These are phyloP conservation scores for Malassezia cuniculi DNA, from an alignment of 1,284 basidiomycete species.

Conservation along the genomic window DNA sequence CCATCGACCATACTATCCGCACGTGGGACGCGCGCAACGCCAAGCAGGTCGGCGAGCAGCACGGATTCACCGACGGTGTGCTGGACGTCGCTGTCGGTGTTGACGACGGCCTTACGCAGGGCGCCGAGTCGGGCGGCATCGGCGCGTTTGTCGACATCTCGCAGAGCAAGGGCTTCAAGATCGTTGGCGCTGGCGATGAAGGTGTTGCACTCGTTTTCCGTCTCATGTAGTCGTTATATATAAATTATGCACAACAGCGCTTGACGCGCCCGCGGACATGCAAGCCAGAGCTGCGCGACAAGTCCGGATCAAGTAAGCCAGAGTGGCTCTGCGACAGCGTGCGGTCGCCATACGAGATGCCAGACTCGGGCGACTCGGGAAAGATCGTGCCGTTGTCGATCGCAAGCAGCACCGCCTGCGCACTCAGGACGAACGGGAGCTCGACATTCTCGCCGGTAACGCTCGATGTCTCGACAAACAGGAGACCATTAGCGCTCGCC, in stretches of 20 bases:
- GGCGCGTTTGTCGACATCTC: constrained; percentile 26
- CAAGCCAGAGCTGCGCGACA: background rate
- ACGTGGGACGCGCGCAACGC: constrained; percentile 91
- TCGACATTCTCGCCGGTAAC: constrained; percentile 84
- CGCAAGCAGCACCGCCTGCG: constrained; percentile 75
- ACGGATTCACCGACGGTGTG: constrained; percentile 70
- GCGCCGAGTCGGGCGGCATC: constrained; percentile 41
- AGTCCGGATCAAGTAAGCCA: background rate
- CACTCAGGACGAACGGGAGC: constrained; percentile 78
- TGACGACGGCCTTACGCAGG: constrained; percentile 44
- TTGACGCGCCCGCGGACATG: background rate
- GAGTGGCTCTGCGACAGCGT: constrained; percentile 9
- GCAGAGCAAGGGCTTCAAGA: constrained; percentile 33
- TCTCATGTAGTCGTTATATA: constrained; percentile 59
- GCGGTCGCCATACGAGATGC: constrained; percentile 89
- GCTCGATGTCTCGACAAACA: constrained; percentile 80
- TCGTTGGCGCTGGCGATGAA: constrained; percentile 43
- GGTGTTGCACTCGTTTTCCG: constrained; percentile 43
- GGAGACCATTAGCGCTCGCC: constrained; percentile 71
- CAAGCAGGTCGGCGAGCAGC: constrained; percentile 61
- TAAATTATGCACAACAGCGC: background rate
- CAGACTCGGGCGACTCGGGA: constrained; percentile 81
- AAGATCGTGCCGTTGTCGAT: constrained; percentile 84
- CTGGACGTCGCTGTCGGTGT: constrained; percentile 58
- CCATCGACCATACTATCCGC: constrained; percentile 66